Conservation (phyloP, 306 rosid genomes). For the Sicyos edulis region DNA sequence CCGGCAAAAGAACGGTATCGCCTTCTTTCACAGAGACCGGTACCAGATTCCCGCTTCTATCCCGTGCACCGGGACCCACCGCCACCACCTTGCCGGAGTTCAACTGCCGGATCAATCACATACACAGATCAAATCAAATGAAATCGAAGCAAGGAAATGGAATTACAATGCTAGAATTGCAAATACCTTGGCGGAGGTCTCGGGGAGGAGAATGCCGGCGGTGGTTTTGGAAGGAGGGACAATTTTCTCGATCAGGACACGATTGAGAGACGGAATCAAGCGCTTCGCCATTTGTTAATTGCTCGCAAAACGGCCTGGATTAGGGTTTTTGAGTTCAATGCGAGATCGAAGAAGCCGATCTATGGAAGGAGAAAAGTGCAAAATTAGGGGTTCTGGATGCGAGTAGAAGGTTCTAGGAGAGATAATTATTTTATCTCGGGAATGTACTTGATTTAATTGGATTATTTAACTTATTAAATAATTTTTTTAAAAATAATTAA, state of each 20-base stretch:
- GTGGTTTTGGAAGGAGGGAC: slow-evolving; percentile 73
- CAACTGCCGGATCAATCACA: slow-evolving; percentile 32
- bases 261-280: slow-evolving; percentile 66
- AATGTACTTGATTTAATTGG: too few species aligned
- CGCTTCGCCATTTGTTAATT: slow-evolving; percentile 62
- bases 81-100: slow-evolving; percentile 85
- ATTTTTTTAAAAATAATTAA: too few species aligned
- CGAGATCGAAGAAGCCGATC: background rate
- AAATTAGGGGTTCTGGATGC: too few species aligned
- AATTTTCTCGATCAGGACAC: slow-evolving; percentile 74
- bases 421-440: too few species aligned
- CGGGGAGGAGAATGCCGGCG: slow-evolving; percentile 81
- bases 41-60: slow-evolving; percentile 53
- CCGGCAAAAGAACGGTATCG: slow-evolving; percentile 81
- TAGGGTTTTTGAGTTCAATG: background rate
- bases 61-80: slow-evolving; percentile 76
- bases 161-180: background rate
- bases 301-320: background rate
- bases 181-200: slow-evolving; percentile 64
- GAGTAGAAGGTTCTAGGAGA: too few species aligned
- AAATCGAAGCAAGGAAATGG: background rate
- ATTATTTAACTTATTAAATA: too few species aligned
- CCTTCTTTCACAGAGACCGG: slow-evolving; percentile 75
- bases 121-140: background rate
- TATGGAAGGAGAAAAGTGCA: too few species aligned